Conservation (phyloP, 2,329 filamentous ascomycete genomes). For the Aspergillus alliaceus region DNA sequence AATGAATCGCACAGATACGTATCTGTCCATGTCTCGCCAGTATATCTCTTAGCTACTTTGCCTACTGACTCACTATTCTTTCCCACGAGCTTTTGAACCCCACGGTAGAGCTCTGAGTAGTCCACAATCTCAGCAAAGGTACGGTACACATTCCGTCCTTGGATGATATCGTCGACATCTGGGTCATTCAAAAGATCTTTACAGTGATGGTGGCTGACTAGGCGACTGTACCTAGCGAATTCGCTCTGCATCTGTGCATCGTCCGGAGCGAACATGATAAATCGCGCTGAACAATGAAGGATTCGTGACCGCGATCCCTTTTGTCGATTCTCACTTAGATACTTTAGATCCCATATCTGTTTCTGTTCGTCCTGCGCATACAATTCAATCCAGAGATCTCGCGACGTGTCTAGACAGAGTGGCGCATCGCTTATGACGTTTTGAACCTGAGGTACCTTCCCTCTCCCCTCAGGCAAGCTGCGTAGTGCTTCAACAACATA, state of each 20-base stretch:
- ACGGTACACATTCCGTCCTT: slow-evolving; percentile 21
- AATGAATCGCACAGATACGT: slow-evolving; percentile 29
- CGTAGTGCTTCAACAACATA: slow-evolving; percentile 17
- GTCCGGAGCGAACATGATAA: slow-evolving; percentile 6
- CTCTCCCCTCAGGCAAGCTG: slow-evolving; percentile 11
- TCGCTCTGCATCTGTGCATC: slow-evolving; percentile 6
- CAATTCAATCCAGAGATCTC: slow-evolving; percentile 13
- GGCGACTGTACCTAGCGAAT: slow-evolving; percentile 15
- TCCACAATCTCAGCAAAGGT: slow-evolving; percentile 19
- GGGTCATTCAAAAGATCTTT: slow-evolving; percentile 16
- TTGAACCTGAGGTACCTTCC: slow-evolving; percentile 11
- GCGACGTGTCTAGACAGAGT: slow-evolving; percentile 11
- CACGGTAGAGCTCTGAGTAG: slow-evolving; percentile 16
- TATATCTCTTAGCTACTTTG: slow-evolving; percentile 17
- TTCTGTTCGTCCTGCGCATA: neutral
- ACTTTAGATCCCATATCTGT: slow-evolving; percentile 12
- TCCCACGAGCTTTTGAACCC: slow-evolving; percentile 21
- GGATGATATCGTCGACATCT: slow-evolving; percentile 22
- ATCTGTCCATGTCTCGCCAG: slow-evolving; percentile 26
- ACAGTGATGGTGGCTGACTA: slow-evolving; percentile 17
- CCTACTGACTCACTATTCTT: slow-evolving; percentile 24
- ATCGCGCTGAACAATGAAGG: slow-evolving; percentile 12
- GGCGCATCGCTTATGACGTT: slow-evolving; percentile 18
- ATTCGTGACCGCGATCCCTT: slow-evolving; percentile 1
- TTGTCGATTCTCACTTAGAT: slow-evolving; percentile 4